A percentile compares a stretch with the other conserved stretches of the same genome.
Conservation (phyloP, 805 yeast genomes). For the Brettanomyces anomalus region DNA sequence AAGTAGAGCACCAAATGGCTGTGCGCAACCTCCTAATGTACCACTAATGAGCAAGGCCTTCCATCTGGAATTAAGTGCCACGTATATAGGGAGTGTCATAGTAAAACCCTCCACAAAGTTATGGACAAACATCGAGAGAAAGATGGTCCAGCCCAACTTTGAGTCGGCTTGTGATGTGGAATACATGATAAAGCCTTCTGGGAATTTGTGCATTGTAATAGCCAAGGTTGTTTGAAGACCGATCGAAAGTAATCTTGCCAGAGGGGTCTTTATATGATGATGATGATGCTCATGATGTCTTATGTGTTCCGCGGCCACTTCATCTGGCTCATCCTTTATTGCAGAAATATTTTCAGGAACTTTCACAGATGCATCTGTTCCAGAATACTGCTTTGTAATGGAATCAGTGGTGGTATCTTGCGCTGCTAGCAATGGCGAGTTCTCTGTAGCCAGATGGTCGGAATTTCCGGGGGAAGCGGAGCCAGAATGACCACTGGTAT, state of each 20-base stretch:
- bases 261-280: constrained; percentile 71
- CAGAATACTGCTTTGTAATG: not conserved
- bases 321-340: not conserved
- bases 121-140: constrained; percentile 78
- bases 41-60: constrained; percentile 61
- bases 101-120: constrained; percentile 92
- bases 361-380: not conserved
- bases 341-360: not conserved
- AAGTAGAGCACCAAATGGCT: constrained; percentile 79
- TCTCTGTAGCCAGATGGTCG: no score
- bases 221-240: constrained; percentile 89
- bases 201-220: constrained; percentile 80
- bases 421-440: no score
- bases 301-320: not conserved
- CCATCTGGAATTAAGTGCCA: constrained; percentile 54
- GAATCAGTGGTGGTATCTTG: no score
- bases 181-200: constrained; percentile 89
- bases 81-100: constrained; percentile 83
- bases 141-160: constrained; percentile 67
- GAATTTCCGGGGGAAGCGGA: no score
- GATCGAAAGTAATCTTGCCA: constrained; percentile 70
- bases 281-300: constrained; percentile 41
- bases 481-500: no score
- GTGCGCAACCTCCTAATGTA: constrained; percentile 72
- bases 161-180: constrained; percentile 65